These are phyloP conservation scores for Suhomyces choctaworum DNA, from an alignment of 1,139 yeast genomes.

Conservation along the genomic window DNA sequence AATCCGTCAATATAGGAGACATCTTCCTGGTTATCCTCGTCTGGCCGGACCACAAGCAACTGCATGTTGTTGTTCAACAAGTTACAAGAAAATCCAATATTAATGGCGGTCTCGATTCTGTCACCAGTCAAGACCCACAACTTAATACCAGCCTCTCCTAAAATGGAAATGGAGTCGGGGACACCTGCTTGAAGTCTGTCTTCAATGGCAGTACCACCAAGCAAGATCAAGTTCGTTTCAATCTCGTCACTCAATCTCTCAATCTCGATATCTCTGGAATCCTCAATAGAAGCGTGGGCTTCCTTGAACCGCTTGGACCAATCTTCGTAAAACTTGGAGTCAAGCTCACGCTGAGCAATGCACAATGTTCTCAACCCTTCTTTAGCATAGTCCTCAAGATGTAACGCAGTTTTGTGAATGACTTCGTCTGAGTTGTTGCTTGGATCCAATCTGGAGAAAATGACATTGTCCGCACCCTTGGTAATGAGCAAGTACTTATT, in stretches of 20 bases:
- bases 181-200: constrained; percentile 96
- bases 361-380: constrained; percentile 96
- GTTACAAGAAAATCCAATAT: constrained; percentile 95
- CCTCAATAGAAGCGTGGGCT: constrained; percentile 72
- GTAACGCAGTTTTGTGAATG: constrained; percentile 66
- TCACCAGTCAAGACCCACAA: constrained; percentile 98
- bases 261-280: constrained; percentile 74
- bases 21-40: constrained; percentile 22
- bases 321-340: constrained; percentile 56
- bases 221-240: constrained; percentile 66
- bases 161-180: constrained; percentile 83
- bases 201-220: constrained; percentile 98
- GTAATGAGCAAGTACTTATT: constrained; percentile 62
- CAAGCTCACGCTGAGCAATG: constrained; percentile 77
- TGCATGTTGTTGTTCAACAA: constrained; percentile 86
- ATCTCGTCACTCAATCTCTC: constrained; percentile 79
- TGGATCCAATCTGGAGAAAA: constrained; percentile 65
- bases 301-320: constrained; percentile 73
- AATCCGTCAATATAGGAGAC: constrained; percentile 33
- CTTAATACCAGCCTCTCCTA: constrained; percentile 90
- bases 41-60: constrained; percentile 58
- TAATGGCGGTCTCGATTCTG: constrained; percentile 95
- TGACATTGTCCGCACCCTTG: constrained; percentile 95
- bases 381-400: constrained; percentile 89
- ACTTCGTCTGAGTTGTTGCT: constrained; percentile 37